These are phyloP conservation scores for Xylariaceae sp. DNA, from an alignment of 2,329 filamentous ascomycete species.

Conservation along the genomic window DNA sequence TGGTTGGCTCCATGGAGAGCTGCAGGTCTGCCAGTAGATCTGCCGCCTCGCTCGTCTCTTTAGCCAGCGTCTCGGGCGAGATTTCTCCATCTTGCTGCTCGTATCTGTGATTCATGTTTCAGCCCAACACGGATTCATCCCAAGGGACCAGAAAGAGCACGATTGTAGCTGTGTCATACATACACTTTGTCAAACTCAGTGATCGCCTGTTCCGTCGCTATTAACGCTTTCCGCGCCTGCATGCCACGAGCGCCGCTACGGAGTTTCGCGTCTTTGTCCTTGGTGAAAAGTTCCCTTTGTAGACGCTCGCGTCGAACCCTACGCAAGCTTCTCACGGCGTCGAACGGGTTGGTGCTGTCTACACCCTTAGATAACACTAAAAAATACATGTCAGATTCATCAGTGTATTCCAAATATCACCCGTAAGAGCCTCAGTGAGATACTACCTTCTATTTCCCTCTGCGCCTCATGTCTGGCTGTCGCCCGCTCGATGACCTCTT, in stretches of 20 bases:
- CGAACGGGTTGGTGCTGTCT: slow-evolving; percentile 50
- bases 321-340: slow-evolving; percentile 56
- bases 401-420: no score
- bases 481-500: slow-evolving; percentile 61
- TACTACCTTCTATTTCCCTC: slow-evolving; percentile 54
- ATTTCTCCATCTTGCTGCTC: slow-evolving; percentile 53
- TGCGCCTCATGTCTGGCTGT: slow-evolving; percentile 52
- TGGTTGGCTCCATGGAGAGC: slow-evolving; percentile 60
- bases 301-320: slow-evolving; percentile 57
- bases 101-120: slow-evolving; percentile 30
- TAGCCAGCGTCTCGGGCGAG: slow-evolving; percentile 48
- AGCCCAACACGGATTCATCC: no score
- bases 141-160: no score
- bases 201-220: slow-evolving; percentile 61
- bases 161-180: no score
- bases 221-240: slow-evolving; percentile 69
- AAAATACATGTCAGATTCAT: no score
- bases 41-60: slow-evolving; percentile 63
- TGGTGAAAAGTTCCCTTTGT: slow-evolving; percentile 58
- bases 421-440: no score
- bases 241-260: slow-evolving; percentile 70
- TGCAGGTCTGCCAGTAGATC: slow-evolving; percentile 67
- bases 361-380: slow-evolving; percentile 55
- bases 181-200: slow-evolving; percentile 51
- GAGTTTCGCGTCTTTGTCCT: slow-evolving; percentile 67